phyloP scores from a whole-genome alignment of 106 monocot genomes.

The Acanthochlamys bracteata region DNA sequence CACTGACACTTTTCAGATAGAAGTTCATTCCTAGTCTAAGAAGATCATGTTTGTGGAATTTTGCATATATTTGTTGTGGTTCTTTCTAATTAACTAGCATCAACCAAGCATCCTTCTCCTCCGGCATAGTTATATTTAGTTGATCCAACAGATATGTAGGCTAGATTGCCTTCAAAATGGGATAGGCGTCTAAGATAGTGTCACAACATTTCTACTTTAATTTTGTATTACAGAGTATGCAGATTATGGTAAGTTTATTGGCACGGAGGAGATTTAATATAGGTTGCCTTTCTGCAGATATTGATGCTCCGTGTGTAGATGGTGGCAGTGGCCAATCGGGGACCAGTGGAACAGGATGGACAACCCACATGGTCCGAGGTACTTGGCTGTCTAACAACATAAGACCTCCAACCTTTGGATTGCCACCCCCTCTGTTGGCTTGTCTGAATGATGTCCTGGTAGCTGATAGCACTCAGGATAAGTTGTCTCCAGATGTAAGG shows the following conservation, averaged over 20 bases:
- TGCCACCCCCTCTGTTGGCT: conserved; percentile 44
- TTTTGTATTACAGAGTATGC: too few species aligned
- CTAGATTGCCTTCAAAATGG: too few species aligned
- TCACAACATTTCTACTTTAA: too few species aligned
- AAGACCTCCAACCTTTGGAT: conserved; percentile 35
- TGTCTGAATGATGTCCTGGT: conserved; percentile 47
- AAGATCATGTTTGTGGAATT: background rate
- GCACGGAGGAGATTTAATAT: background rate
- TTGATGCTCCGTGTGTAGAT: conserved; percentile 29
- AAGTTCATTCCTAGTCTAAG: background rate
- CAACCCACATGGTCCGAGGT: conserved; percentile 80
- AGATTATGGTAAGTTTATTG: too few species aligned
- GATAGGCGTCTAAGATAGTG: too few species aligned
- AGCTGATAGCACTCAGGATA: conserved; percentile 12
- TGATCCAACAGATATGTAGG: too few species aligned
- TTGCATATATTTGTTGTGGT: background rate
- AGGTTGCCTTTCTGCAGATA: conserved; percentile 28
- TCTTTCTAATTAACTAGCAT: too few species aligned
- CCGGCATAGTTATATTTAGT: too few species aligned
- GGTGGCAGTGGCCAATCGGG: conserved; percentile 11
- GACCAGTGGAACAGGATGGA: conserved; percentile 14
- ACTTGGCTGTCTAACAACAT: conserved; percentile 69
- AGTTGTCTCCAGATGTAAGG: conserved; percentile 25
- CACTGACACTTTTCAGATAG: background rate
- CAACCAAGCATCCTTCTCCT: too few species aligned